phyloP scores from a whole-genome alignment of 441 rosid genomes.

The Gossypium laxum region DNA sequence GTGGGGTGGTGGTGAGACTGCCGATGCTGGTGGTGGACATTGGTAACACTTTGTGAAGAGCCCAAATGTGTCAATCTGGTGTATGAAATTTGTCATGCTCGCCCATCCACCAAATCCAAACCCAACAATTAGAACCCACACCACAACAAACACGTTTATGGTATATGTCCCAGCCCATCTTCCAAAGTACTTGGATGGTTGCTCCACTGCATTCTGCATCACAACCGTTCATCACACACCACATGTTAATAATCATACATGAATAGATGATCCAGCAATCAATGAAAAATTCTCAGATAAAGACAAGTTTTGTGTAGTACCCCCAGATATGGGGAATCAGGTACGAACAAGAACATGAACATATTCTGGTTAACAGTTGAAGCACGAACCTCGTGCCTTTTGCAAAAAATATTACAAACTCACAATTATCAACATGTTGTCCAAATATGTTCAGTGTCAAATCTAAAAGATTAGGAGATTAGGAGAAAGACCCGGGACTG shows the following conservation, averaged over 20 bases:
- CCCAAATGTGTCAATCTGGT: constrained; percentile 60
- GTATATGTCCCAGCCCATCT: constrained; percentile 50
- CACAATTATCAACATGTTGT: not conserved
- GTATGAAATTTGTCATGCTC: constrained; percentile 46
- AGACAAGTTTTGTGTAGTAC: not conserved
- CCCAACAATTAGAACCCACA: constrained; percentile 52
- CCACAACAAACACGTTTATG: constrained; percentile 43
- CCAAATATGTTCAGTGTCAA: not conserved
- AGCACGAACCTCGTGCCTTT: constrained; percentile 19
- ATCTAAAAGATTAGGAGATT: constrained; percentile 1
- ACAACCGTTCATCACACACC: constrained; percentile 11
- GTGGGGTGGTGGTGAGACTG: constrained; percentile 14
- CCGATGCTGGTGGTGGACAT: constrained; percentile 27
- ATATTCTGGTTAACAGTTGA: constrained; percentile 14
- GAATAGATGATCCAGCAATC: not conserved
- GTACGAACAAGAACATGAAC: constrained; percentile 11
- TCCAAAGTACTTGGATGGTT: constrained; percentile 43
- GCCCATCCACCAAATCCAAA: constrained; percentile 76
- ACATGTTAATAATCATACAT: not conserved
- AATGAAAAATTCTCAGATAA: not conserved
- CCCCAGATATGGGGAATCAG: constrained; percentile 9
- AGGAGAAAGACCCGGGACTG: constrained; percentile 25
- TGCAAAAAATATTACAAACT: not conserved
- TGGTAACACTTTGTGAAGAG: constrained; percentile 62
- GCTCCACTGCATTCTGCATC: constrained; percentile 52